Percentiles rank a stretch among this genome's conserved stretches.
Evolutionary conservation across 441 rosid genomes (phyloP).

Genomic region (Arabidopsis hybrid): DNA sequence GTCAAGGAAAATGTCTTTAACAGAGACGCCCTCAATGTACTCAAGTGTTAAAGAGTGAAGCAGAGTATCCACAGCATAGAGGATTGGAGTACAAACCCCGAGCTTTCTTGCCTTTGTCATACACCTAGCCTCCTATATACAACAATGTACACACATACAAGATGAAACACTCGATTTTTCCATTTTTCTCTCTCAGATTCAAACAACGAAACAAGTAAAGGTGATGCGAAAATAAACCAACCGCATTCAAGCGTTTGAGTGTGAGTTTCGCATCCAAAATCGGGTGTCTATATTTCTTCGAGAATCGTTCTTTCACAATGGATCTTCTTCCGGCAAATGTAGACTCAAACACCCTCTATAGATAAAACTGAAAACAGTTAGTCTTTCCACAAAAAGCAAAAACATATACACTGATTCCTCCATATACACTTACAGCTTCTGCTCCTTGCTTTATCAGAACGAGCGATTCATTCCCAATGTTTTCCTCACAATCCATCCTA

Average conservation of each 20-base stretch:
- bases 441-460: constrained; percentile 92
- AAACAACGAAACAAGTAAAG: constrained; percentile 33
- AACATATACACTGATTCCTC: neutral
- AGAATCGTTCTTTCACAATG: constrained; percentile 86
- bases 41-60: constrained; percentile 78
- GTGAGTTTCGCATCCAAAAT: constrained; percentile 84
- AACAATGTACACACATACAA: constrained; percentile 9
- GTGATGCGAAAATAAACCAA: constrained; percentile 49
- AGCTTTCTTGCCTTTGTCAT: constrained; percentile 92
- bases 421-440: constrained; percentile 77
- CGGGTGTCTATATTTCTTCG: constrained; percentile 96
- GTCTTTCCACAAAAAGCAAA: neutral
- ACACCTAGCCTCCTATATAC: constrained; percentile 84
- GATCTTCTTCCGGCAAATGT: constrained; percentile 76
- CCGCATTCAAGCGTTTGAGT: constrained; percentile 85
- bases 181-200: too few relatives aligned
- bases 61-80: constrained; percentile 76
- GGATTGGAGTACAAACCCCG: constrained; percentile 78
- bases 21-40: constrained; percentile 75
- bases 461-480: constrained; percentile 52
- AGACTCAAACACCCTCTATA: constrained; percentile 84
- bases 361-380: constrained; percentile 3
- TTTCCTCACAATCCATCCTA: constrained; percentile 56
- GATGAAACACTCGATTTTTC: neutral
- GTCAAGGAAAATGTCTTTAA: constrained; percentile 73